Percentiles rank a stretch among this genome's conserved stretches.
Evolutionary conservation across 2,329 filamentous ascomycete genomes (phyloP).

Genomic region (Chalara sp.): DNA sequence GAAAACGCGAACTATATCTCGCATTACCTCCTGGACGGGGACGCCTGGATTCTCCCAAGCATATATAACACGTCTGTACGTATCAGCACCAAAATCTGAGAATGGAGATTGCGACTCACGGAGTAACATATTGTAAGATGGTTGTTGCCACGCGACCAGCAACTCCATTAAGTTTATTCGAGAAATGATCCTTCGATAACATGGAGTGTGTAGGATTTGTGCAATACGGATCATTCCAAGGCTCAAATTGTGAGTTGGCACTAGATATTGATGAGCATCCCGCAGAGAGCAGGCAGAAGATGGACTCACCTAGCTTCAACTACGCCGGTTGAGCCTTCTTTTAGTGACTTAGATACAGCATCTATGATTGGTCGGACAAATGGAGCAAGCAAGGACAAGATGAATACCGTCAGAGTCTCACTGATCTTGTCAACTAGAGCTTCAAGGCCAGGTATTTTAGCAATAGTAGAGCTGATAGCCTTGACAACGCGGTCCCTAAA

Average conservation of each 20-base stretch:
- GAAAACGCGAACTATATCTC: conserved; percentile 76
- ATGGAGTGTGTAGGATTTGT: conserved; percentile 78
- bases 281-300: neutral
- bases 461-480: conserved; percentile 73
- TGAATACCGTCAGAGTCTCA: conserved; percentile 86
- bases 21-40: conserved; percentile 73
- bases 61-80: conserved; percentile 68
- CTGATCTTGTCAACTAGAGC: conserved; percentile 84
- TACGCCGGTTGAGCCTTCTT: conserved; percentile 72
- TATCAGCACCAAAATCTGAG: neutral
- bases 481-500: conserved; percentile 94
- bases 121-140: conserved; percentile 80
- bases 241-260: conserved; percentile 69
- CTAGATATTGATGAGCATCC: conserved; percentile 24
- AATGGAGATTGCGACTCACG: conserved; percentile 54
- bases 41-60: conserved; percentile 88
- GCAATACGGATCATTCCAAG: conserved; percentile 70
- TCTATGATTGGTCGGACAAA: conserved; percentile 91
- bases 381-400: conserved; percentile 83
- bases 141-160: conserved; percentile 68
- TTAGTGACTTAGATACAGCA: conserved; percentile 74
- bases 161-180: conserved; percentile 69
- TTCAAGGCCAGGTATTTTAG: conserved; percentile 86
- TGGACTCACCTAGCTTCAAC: conserved; percentile 45
- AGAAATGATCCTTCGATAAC: conserved; percentile 80